Evolutionary conservation across 2,329 filamentous ascomycete genomes (phyloP), one percentile per base, ranked within the genome.

Genomic region (Penicillium sp.): DNA sequence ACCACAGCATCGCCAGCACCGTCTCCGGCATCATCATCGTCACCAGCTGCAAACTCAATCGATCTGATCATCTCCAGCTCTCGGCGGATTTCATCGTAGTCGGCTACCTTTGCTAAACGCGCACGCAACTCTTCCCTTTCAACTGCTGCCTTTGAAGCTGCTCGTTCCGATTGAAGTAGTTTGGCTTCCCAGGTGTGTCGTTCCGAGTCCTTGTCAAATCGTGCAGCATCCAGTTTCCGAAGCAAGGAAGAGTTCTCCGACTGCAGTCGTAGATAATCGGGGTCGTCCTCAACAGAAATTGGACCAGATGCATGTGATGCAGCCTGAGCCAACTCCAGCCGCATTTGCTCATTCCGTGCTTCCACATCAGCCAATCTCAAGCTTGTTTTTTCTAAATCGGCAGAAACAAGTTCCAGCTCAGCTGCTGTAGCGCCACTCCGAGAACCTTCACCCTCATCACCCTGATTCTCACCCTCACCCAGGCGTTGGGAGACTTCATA

Each of bases 31-130:
- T 80, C 77, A 2, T 88, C 86, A 44, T 92, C 89, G 57, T 95
- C 91, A 59, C 90, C 92, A 0, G 93, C 42, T 33, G 42, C 90
- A 67, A 99, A 96, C 71, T 99, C 94, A 65, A 99, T 97, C 63
- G 93, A 96, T 83, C 96, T 96, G 58, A 99, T 84, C 58, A 97
- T 92, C 67, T 97, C 93, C 3, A 99, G 82, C 74, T 99, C 95
- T 61, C 95, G 90, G 75, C 94, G 97, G 45, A 99, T 85, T 56
- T 97, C 93, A 33, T 97, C 92, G 71, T 99, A 99, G 72, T 99
- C 94, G 63, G 85, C 85, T 86, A 90, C 95, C 70, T 89, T 95
- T 60, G 91, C 86, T 4, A 97, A 84, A 75, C 94, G 96, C 36
- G 81, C 78, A 68, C 88, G 90, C 53, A 97, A 78, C 26, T 82